phyloP scores from a whole-genome alignment of 768 basidiomycete genomes.

The Tylopilus plumbeoviolaceoides region DNA sequence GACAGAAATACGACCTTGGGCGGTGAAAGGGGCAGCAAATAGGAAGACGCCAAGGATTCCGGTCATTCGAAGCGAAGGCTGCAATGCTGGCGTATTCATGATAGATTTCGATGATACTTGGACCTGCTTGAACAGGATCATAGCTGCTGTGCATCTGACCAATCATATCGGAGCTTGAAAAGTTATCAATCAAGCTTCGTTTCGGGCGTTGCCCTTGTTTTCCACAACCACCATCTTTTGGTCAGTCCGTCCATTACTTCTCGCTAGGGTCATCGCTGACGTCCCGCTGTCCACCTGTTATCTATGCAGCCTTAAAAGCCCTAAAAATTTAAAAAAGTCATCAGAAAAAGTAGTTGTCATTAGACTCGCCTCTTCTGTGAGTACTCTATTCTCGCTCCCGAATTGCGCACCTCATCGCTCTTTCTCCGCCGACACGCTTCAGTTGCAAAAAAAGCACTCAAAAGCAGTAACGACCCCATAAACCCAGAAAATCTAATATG shows the following conservation, averaged over 20 bases:
- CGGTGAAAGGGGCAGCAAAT: not conserved
- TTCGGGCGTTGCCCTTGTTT: slow-evolving; percentile 32
- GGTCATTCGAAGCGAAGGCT: no score
- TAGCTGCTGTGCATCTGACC: slow-evolving; percentile 2
- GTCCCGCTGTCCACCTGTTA: not conserved
- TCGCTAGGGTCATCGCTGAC: slow-evolving; percentile 14
- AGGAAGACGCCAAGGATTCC: no score
- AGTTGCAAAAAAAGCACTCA: slow-evolving; percentile 75
- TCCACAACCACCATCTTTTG: slow-evolving; percentile 66
- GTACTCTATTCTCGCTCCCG: slow-evolving; percentile 25
- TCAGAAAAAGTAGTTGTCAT: slow-evolving; percentile 72
- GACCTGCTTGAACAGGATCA: no score
- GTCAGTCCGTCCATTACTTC: slow-evolving; percentile 36
- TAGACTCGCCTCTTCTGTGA: slow-evolving; percentile 69
- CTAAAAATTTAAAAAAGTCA: slow-evolving; percentile 59
- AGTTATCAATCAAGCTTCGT: slow-evolving; percentile 24
- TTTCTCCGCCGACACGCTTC: slow-evolving; percentile 11
- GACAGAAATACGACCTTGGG: not conserved
- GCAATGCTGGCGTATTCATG: no score
- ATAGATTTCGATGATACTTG: no score
- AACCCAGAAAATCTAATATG: slow-evolving; percentile 50
- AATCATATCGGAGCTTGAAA: slow-evolving; percentile 40
- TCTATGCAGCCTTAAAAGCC: slow-evolving; percentile 53
- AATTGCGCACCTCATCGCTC: slow-evolving; percentile 13
- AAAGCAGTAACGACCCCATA: slow-evolving; percentile 85